These are phyloP conservation scores for Chlamydomonas sp. DNA, from an alignment of 139 green algal genomes.

Conservation along the genomic window DNA sequence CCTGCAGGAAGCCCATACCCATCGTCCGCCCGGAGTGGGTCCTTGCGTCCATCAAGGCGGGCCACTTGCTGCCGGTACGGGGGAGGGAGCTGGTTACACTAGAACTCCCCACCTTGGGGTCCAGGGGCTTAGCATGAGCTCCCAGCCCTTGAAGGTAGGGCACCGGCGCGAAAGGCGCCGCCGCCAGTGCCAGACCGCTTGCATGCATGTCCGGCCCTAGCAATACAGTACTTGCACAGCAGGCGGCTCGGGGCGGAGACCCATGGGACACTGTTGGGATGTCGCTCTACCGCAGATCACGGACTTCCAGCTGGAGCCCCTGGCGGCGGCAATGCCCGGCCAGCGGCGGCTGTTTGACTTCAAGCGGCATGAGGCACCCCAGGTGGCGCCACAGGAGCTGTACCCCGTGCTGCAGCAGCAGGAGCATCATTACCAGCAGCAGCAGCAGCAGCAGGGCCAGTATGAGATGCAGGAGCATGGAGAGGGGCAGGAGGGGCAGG, in stretches of 20 bases:
- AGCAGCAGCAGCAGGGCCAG: slow-evolving; percentile 42
- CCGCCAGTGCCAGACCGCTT: too few relatives aligned
- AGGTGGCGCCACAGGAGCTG: slow-evolving; percentile 40
- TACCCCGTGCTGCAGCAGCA: slow-evolving; percentile 45
- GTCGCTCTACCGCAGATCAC: slow-evolving; percentile 27
- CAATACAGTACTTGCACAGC: too few relatives aligned
- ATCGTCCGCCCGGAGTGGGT: slow-evolving; percentile 87
- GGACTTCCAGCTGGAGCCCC: slow-evolving; percentile 46
- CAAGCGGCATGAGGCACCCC: slow-evolving; percentile 6
- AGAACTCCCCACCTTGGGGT: too few relatives aligned
- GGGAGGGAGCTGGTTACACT: neutral
- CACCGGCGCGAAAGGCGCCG: too few relatives aligned
- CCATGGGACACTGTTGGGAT: neutral
- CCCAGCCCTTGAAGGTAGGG: too few relatives aligned
- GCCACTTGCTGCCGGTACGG: slow-evolving; percentile 68
- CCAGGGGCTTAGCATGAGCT: too few relatives aligned
- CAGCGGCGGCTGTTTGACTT: slow-evolving; percentile 45
- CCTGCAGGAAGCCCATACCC: slow-evolving; percentile 67
- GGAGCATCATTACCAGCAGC: slow-evolving; percentile 13
- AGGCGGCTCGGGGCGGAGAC: neutral
- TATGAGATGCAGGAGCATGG: slow-evolving; percentile 21
- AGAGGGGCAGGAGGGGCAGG: neutral
- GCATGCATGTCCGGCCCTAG: too few relatives aligned
- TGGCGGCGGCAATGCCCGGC: neutral
- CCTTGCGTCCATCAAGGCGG: slow-evolving; percentile 70